Conservation (phyloP, 129 eudicot genomes). For the Heracleum sosnowskyi region DNA sequence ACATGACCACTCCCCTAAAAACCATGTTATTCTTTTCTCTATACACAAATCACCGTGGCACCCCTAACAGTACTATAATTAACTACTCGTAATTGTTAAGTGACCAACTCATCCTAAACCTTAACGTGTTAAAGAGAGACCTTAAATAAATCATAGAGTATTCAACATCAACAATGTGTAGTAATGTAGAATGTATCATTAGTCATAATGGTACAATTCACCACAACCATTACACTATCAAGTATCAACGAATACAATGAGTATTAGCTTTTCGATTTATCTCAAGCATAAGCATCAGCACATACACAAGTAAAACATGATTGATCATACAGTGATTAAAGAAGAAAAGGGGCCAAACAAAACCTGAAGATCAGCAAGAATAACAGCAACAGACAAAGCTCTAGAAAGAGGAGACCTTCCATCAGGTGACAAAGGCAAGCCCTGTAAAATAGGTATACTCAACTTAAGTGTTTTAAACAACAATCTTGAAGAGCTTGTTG, state of each 20-base stretch:
- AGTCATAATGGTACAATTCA: too few relatives aligned
- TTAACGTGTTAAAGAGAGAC: too few relatives aligned
- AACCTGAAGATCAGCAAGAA: slow-evolving; percentile 87
- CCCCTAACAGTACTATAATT: background rate
- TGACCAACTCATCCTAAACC: too few relatives aligned
- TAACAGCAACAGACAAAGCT: slow-evolving; percentile 61
- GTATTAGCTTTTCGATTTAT: too few relatives aligned
- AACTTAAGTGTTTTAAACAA: slow-evolving; percentile 76
- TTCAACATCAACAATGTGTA: too few relatives aligned
- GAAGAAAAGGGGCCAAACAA: background rate
- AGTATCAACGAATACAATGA: too few relatives aligned
- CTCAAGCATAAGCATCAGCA: too few relatives aligned
- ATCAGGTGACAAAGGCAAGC: slow-evolving; percentile 58
- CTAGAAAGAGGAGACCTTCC: slow-evolving; percentile 71
- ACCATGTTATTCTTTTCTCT: background rate
- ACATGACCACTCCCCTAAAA: background rate
- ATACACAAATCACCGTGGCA: background rate
- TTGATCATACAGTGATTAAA: background rate
- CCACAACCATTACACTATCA: too few relatives aligned
- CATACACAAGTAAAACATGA: background rate
- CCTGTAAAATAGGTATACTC: slow-evolving; percentile 56
- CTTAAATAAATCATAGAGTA: too few relatives aligned
- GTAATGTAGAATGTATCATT: too few relatives aligned
- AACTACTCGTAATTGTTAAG: too few relatives aligned
- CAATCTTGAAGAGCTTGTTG: slow-evolving; percentile 52